Evolutionary conservation across 768 basidiomycete species (phyloP), one percentile per base, ranked within the genome.

Genomic region (Hygrocybe punicea): DNA sequence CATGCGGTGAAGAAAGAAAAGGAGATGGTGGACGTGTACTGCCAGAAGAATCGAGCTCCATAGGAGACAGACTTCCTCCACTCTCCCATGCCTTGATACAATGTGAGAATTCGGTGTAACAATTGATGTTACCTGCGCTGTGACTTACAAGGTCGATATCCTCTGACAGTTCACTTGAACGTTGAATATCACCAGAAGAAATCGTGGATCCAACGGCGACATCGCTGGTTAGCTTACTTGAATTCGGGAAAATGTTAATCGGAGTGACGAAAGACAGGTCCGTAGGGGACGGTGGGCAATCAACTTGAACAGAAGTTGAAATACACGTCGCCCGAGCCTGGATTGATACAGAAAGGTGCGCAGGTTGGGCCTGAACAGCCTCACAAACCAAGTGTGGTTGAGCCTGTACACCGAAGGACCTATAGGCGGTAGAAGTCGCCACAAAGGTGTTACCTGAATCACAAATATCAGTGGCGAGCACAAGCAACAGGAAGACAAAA

Each of bases 1-100:
- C 39, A 24, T 33, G 29, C 19, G 49, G 29, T 7, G 58, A 37
- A 55, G 29, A 29, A 4, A 29, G 29, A 29, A 29, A 29, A 29
- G 29, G 29, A 4, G 29, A 51, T 17, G 17, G 49, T 40, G 16
- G 36, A 4, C 76, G 74, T 9, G 75, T 75, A 58, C 72, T 76
- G 16, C 71, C 60, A 6, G 76, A 66, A 6, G 82, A 82, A 60
- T 80, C 83, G 42, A 85, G 73, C 54, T 85, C 85, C 83, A 84
- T 84, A 1, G 82, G 83, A 48, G 83, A 82, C 46, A 82, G 70
- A 67, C 80, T 85, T 56, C 81, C 71, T 16, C 78, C 75, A 51
- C 56, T 69, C 52, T 67, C 70, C 48, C 56, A 58, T 49, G 55
- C 57, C 66, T 61, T 52, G 35, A 58, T 51, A 53, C 21, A 23